Base-by-base conservation (phyloP, 176 grass and related monocot genomes). In the Puya raimondii region DNA sequence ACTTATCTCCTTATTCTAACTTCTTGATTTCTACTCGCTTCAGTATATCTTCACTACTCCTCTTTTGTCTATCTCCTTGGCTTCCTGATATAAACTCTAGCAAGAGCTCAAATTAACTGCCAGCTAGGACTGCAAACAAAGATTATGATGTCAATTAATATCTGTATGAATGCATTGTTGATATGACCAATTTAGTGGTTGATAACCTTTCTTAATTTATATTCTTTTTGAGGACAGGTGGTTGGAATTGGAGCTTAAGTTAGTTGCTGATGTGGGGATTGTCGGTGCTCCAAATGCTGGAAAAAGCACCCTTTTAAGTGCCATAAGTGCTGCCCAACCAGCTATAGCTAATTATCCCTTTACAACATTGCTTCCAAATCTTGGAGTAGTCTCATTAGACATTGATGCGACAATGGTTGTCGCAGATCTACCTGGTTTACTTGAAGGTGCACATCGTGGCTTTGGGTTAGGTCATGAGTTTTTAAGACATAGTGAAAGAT, bases 231-330 rank as follows among this genome's bases (percentile, higher is more conserved):
- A 9, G 27, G 71, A 66, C 84, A 97, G 93, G 86, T 97, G 93
- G 93, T 63, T 97, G 23, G 84, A 97, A 83, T 74, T 97, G 89
- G 93, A 97, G 84, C 80, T 97, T 54, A 97, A 97, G 79, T 76
- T 97, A 64, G 86, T 97, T 18, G 93, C 93, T 54, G 93, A 97
- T 87, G 93, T 92, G 63, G 93, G 93, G 25, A 97, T 97, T 49
- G 93, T 97, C 22, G 93, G 93, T 71, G 93, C 89, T 73, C 93
- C 93, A 70, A 97, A 97, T 85, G 93, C 93, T 64, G 93, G 93
- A 63, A 97, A 97, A 81, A 97, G 93, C 84, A 97, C 86, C 58
- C 86, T 97, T 17, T 78, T 97, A 76, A 85, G 86, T 64, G 93
- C 76, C 61, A 83, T 97, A 71, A 90, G 71, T 63, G 93, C 89